Evolutionary conservation across 2,329 filamentous ascomycete species (phyloP).

Genomic region (Venturia nashicola): DNA sequence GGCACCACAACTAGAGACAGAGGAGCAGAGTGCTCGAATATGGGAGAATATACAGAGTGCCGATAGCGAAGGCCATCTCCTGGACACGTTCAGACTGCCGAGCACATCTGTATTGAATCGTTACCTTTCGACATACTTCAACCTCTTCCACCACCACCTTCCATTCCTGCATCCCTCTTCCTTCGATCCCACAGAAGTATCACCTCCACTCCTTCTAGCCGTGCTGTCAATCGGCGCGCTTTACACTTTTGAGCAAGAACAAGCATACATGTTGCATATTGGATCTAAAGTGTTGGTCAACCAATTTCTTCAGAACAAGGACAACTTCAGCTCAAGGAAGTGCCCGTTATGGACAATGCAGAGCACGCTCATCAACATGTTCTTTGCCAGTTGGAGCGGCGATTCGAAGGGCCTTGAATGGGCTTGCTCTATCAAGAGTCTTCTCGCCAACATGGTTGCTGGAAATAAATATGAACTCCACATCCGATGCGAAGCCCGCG

Average conservation of each 20-base stretch:
- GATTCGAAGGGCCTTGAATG: slow-evolving; percentile 95
- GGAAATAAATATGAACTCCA: slow-evolving; percentile 95
- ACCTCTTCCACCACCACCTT: slow-evolving; percentile 90
- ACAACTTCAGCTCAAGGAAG: slow-evolving; percentile 96
- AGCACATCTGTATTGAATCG: slow-evolving; percentile 71
- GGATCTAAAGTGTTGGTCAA: slow-evolving; percentile 95
- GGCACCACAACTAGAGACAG: slow-evolving; percentile 68
- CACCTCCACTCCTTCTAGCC: slow-evolving; percentile 73
- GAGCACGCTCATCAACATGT: slow-evolving; percentile 92
- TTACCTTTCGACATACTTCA: slow-evolving; percentile 92
- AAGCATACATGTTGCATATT: slow-evolving; percentile 94
- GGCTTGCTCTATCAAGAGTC: slow-evolving; percentile 97
- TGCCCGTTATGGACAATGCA: slow-evolving; percentile 98
- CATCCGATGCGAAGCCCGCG: slow-evolving; percentile 78
- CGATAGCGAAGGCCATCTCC: slow-evolving; percentile 70
- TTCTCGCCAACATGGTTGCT: slow-evolving; percentile 96
- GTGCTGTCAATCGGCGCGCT: slow-evolving; percentile 91
- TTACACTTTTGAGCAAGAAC: slow-evolving; percentile 94
- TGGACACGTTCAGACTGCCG: slow-evolving; percentile 82
- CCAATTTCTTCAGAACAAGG: slow-evolving; percentile 94
- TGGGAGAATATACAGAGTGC: slow-evolving; percentile 73
- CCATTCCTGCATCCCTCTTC: slow-evolving; percentile 91
- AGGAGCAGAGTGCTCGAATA: slow-evolving; percentile 76
- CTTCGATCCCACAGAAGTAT: slow-evolving; percentile 68
- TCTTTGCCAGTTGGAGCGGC: slow-evolving; percentile 98